Conservation (phyloP, 2,329 filamentous ascomycete genomes). For the Beauveria brongniartii region DNA sequence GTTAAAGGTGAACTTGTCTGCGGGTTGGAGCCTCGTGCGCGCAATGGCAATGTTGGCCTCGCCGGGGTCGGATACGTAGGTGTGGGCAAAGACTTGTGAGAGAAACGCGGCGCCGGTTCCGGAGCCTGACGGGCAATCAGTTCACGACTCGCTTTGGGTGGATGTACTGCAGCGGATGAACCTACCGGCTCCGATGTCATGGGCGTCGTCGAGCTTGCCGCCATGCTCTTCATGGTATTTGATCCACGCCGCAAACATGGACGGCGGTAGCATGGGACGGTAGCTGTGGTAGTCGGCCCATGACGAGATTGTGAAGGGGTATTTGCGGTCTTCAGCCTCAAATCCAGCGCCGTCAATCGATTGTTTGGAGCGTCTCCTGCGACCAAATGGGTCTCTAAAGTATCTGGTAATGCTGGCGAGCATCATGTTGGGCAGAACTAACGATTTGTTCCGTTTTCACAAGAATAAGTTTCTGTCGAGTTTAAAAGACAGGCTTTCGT, state of each 20-base stretch:
- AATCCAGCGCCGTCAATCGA: not conserved
- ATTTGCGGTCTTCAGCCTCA: conserved; percentile 4
- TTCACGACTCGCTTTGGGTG: not conserved
- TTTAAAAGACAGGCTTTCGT: too few relatives aligned
- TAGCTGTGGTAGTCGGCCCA: conserved; percentile 8
- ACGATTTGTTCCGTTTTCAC: too few relatives aligned
- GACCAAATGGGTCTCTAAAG: not conserved
- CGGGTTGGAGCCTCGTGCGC: not conserved
- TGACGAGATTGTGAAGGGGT: conserved; percentile 8
- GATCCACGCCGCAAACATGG: conserved; percentile 10
- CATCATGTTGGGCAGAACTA: not conserved
- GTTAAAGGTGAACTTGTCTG: not conserved
- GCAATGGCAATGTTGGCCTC: conserved; percentile 9
- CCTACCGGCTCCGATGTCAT: conserved; percentile 10
- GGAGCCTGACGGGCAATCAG: not conserved
- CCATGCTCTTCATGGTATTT: conserved; percentile 4
- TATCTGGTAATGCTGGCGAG: not conserved
- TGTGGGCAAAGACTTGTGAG: conserved; percentile 4
- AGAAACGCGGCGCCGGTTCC: conserved; percentile 7
- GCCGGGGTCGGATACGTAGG: conserved; percentile 11
- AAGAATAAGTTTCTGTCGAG: too few relatives aligned
- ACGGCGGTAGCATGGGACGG: conserved; percentile 2
- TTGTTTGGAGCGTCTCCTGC: not conserved
- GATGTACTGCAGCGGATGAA: not conserved
- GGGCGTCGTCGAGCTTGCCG: conserved; percentile 4